Base-by-base conservation (phyloP, 192 early-diverging fungal genomes). In the Spizellomyces punctatus region DNA sequence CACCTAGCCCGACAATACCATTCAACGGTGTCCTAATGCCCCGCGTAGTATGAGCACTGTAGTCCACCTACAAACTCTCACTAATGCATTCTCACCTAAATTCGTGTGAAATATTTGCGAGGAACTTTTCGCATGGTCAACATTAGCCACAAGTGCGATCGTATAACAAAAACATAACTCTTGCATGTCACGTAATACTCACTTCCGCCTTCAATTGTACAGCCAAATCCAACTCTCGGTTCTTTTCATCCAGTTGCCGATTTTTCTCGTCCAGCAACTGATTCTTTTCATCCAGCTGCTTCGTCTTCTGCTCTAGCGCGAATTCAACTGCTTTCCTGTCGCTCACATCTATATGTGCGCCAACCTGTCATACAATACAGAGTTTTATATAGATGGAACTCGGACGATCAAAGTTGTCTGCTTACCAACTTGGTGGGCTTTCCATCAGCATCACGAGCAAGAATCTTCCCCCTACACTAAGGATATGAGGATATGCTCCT, bases 1-100 rank as follows among this genome's bases (percentile, higher is more conserved):
- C 27, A 16, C 66, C 56, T 21, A 75, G 58, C 0, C 73, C 73
- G 0, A 74, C 47, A 45, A 74, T 67, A 8, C 72, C 54, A 67
- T 55, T 67, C 10, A 58, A n/a, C 19, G 47, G 66, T 41, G 47
- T 67, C 17, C 50, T 54, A 54, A 12, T n/a, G 3, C 1, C 0
- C 27, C 27, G 27, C 1, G 27, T 36, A 36, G 0, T 36, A 2
- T 36, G 27, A 36, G 27, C 27, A 36, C 27, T 36, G 27, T 36
- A 2, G 27, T 36, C 27, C 1, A 36, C 27, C 1, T 36, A 36
- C 27, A 36, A 36, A 36, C 27, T 36, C 27, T 36, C 27, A 36
- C 27, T 3, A 36, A 36, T 36, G 27, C 27, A 36, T 36, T 36
- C 27, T 36, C 27, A 36, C 14, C 64, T 42, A 65, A 65, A 58